A percentile compares a stretch with the other conserved stretches of the same genome.
These are phyloP conservation scores for Paraglomus brasilianum DNA, from an alignment of 192 early-diverging fungal genomes.

Conservation along the genomic window DNA sequence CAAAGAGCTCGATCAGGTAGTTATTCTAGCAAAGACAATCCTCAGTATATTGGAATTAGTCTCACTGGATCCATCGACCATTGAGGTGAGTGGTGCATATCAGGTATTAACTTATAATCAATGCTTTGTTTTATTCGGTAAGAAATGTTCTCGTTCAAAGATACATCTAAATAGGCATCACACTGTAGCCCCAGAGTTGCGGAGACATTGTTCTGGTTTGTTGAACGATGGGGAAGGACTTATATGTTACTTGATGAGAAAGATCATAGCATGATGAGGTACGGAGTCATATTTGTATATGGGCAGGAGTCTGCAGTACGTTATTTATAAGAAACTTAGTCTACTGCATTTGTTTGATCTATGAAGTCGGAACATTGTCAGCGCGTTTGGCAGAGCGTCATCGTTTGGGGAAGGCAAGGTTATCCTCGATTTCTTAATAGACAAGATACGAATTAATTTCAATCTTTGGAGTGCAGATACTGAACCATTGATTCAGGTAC, in stretches of 20 bases:
- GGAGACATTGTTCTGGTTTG: constrained; percentile 72
- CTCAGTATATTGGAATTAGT: constrained; percentile 53
- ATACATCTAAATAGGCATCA: constrained; percentile 40
- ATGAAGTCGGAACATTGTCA: constrained; percentile 49
- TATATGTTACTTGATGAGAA: constrained; percentile 64
- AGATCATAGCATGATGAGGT: constrained; percentile 60
- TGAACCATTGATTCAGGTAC: constrained; percentile 62
- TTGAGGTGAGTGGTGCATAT: constrained; percentile 34
- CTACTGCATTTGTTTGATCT: background rate
- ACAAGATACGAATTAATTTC: constrained; percentile 59
- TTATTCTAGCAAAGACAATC: constrained; percentile 48
- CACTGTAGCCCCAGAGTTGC: constrained; percentile 69
- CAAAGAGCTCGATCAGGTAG: constrained; percentile 47
- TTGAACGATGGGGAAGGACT: constrained; percentile 70
- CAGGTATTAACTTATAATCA: background rate
- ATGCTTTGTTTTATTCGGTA: background rate
- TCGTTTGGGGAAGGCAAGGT: constrained; percentile 54
- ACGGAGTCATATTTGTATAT: constrained; percentile 1
- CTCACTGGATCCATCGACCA: constrained; percentile 49
- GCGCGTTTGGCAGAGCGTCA: constrained; percentile 53
- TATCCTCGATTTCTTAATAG: constrained; percentile 63
- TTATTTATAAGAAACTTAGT: background rate
- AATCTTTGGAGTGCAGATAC: constrained; percentile 68
- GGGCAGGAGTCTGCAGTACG: background rate
- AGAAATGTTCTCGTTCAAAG: background rate